Evolutionary conservation across 495 filamentous ascomycete genomes (phyloP), one percentile per base, ranked within the genome.

Genomic region (Penicillium antarcticum): DNA sequence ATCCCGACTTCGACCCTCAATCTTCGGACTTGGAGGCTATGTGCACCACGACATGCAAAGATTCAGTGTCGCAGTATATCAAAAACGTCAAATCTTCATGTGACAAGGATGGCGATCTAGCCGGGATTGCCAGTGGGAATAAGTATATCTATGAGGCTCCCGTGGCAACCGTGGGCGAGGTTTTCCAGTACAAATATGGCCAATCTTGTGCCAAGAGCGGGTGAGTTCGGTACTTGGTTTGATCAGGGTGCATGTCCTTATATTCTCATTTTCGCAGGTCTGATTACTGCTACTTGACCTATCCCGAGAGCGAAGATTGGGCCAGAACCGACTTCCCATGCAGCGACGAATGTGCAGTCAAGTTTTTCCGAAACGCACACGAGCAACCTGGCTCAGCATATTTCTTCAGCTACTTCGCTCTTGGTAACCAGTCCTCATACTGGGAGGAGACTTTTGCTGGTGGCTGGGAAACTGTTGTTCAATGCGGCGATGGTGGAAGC

Each of bases 101-200:
- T 17, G 41, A 26, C 37, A 42, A 58, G 35, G 19, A 56, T n/a
- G 58, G 57, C 16, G 63, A 69, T 55, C 49, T 57, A 11, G 66
- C 63, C 16, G 58, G 58, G 1, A 19, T 58, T 16, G 37, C 38
- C 9, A 26, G 34, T n/a, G 56, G 56, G 44, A 58, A 52, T 32
- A 36, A 41, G 14, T 13, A 35, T 23, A 3, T 36, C 19, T 59
- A 55, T 33, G 19, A 42, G 35, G 58, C 53, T 24, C 46, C 61
- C 11, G 63, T 69, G n/a, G 55, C 48, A 23, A 58, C 55, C 6
- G 52, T 61, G 9, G 63, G 63, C 13, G 55, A 58, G 34, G 53
- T 66, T 23, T 63, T 69, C 48, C 55, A 66, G 55, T 69, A 69
- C 42, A 48, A 48, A 18, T 59, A 64, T 8, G 48, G 60, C 52